Evolutionary conservation across 2,329 filamentous ascomycete genomes (phyloP).

Genomic region (Aspergillus sp.): DNA sequence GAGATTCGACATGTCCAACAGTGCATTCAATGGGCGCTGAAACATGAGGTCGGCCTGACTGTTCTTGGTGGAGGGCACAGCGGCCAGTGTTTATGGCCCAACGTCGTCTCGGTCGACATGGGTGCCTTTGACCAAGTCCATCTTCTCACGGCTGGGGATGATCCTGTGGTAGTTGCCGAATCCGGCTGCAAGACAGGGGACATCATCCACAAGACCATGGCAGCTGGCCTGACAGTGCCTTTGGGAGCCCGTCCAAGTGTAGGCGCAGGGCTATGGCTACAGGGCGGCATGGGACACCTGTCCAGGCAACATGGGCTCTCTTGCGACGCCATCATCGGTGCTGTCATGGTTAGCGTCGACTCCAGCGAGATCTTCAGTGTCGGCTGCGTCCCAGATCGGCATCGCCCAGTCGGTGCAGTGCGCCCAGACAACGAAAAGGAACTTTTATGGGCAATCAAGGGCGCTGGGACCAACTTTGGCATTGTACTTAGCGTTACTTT

Average conservation of each 20-base stretch:
- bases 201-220: slow-evolving; percentile 47
- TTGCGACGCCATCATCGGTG: slow-evolving; percentile 58
- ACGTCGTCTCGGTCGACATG: slow-evolving; percentile 57
- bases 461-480: slow-evolving; percentile 57
- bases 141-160: slow-evolving; percentile 27
- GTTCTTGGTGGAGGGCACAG: slow-evolving; percentile 58
- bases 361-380: slow-evolving; percentile 47
- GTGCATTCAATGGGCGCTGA: slow-evolving; percentile 54
- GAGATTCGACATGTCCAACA: slow-evolving; percentile 47
- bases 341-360: slow-evolving; percentile 51
- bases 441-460: slow-evolving; percentile 55
- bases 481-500: slow-evolving; percentile 54
- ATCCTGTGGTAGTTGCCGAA: slow-evolving; percentile 45
- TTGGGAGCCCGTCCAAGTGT: slow-evolving; percentile 60
- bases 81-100: slow-evolving; percentile 52
- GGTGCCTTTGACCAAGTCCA: slow-evolving; percentile 49
- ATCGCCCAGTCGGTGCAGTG: slow-evolving; percentile 38
- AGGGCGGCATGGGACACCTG: slow-evolving; percentile 62
- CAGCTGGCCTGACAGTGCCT: slow-evolving; percentile 50
- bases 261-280: slow-evolving; percentile 59
- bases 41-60: slow-evolving; percentile 42
- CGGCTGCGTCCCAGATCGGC: slow-evolving; percentile 47
- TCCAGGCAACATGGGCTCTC: slow-evolving; percentile 52
- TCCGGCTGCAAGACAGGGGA: slow-evolving; percentile 55
- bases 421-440: slow-evolving; percentile 47